Percentiles rank a stretch among this genome's conserved stretches.
Evolutionary conservation across 441 rosid species (phyloP).

Genomic region (Codiaeum variegatum): DNA sequence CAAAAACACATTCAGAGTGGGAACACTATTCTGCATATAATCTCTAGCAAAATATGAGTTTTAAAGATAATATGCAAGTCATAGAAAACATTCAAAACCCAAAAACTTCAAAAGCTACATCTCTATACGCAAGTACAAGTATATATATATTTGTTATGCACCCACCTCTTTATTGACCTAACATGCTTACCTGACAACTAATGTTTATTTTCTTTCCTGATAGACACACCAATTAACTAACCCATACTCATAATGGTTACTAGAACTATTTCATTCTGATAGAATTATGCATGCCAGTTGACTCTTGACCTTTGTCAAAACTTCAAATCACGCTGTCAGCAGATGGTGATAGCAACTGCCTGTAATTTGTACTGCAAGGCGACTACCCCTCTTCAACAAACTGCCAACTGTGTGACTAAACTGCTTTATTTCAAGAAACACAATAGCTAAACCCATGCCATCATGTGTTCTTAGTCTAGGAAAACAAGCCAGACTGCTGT

Average conservation of each 20-base stretch:
- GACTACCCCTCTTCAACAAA: neutral
- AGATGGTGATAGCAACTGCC: neutral
- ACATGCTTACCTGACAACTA: neutral
- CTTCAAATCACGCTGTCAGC: neutral
- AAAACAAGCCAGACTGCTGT: neutral
- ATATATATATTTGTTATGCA: neutral
- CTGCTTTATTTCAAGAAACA: neutral
- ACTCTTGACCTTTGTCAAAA: neutral
- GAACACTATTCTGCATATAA: neutral
- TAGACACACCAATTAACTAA: neutral
- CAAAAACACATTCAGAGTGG: neutral
- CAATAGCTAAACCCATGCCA: neutral
- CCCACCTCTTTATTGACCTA: too few species aligned
- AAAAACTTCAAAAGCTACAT: neutral
- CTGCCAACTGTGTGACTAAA: neutral
- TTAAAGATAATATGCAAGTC: neutral
- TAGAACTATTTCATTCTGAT: neutral
- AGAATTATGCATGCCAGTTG: neutral
- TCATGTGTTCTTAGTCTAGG: neutral
- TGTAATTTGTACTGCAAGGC: neutral
- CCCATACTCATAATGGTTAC: neutral
- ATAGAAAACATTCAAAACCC: constrained; percentile 6
- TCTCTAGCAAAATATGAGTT: neutral
- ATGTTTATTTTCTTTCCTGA: neutral
- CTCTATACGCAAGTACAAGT: neutral